Evolutionary conservation across 495 filamentous ascomycete species (phyloP), one percentile per base, ranked within the genome.

Genomic region (Hyphodiscus hymeniophilus): DNA sequence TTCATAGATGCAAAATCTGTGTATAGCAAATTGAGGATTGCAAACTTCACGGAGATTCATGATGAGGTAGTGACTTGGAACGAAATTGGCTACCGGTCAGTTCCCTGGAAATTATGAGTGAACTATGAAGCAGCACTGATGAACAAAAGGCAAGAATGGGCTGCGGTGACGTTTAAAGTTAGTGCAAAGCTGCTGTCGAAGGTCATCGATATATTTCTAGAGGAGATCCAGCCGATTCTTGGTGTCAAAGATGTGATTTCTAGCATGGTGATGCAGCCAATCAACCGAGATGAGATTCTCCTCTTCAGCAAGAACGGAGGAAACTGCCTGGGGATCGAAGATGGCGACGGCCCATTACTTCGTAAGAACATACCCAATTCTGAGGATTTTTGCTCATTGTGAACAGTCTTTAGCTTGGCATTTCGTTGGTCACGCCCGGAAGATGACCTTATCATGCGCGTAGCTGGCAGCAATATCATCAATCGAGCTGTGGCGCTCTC

Each of bases 291-390:
- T 5, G 63, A 65, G 28, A 62, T 70, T 13, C 47, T 59, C 3
- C 62, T 68, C 3, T 72, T 73, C 60, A 38, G 50, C 13, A 65
- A 66, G 36, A 59, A 59, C 34, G 73, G 71, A 2, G 73, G 71
- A 2, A 36, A 36, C 17, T n/a, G 13, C 34, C 34, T 36, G 6
- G 34, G 34, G 6, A 36, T 36, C 13, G 15, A 36, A 6, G 17
- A 36, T 4, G 34, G 17, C 4, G 34, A 36, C 13, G 34, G 34
- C 15, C 34, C 34, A 4, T n/a, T 36, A 6, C 3, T 36, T 18
- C 13, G 34, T 36, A 18, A 36, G 34, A 7, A 4, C 15, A 6
- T 13, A n/a, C 15, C 33, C 33, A 13, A n/a, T n/a, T n/a, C n/a
- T n/a, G n/a, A n/a, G n/a, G n/a, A n/a, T n/a, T n/a, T n/a, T 28